Evolutionary conservation across 2,329 filamentous ascomycete genomes (phyloP).

Genomic region (Trichoderma gracile): DNA sequence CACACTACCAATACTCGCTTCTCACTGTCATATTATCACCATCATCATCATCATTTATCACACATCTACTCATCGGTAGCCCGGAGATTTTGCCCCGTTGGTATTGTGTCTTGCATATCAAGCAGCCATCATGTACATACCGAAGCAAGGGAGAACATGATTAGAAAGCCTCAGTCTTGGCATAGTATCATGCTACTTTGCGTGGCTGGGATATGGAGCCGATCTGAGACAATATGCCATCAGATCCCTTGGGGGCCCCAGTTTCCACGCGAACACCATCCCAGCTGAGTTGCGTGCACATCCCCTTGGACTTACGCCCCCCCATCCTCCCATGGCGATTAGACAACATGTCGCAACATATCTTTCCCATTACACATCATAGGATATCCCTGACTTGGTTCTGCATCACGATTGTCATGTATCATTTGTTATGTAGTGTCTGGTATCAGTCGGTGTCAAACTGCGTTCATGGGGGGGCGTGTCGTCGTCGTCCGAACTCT

Average conservation of each 20-base stretch:
- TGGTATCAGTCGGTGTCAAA: neutral
- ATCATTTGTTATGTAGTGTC: no score
- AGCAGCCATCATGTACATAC: neutral
- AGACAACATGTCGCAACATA: neutral
- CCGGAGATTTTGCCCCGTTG: neutral
- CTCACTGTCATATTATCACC: no score
- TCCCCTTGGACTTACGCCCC: no score
- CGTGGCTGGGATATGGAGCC: constrained; percentile 3
- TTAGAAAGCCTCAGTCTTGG: no score
- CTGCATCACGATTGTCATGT: no score
- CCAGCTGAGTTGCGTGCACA: no score
- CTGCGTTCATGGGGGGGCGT: neutral
- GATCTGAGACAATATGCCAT: constrained; percentile 15
- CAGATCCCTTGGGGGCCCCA: neutral
- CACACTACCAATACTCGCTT: no score
- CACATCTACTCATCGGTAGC: neutral
- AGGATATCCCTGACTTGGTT: neutral
- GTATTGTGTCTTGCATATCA: constrained; percentile 7
- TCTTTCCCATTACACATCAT: neutral
- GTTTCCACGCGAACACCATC: neutral
- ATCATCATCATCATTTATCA: no score
- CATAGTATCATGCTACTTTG: neutral
- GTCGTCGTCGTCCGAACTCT: neutral
- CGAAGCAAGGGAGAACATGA: neutral
- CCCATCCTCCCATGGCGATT: no score